Evolutionary conservation across 192 early-diverging fungal species (phyloP), one percentile per base, ranked within the genome.

Genomic region (Diversispora epigaea): DNA sequence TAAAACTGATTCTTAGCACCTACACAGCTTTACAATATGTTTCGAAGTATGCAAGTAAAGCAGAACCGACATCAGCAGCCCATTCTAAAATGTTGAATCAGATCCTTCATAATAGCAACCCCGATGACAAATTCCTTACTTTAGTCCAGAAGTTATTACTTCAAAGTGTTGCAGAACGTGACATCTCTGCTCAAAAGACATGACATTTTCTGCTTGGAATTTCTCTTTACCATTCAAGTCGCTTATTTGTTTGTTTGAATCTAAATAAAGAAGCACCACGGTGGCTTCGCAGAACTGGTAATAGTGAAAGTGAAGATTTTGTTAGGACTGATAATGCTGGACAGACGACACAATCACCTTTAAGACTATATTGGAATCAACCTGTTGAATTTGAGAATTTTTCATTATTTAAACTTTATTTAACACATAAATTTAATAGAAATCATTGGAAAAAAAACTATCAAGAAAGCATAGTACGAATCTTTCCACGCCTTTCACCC

Each of bases 311-410:
- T 19, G 10, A 32, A 32, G 0, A 32, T 32, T 32, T 32, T 32
- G 25, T 21, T 32, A 4, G 0, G 11, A 65, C 1, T n/a, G 40
- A 40, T 65, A 39, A 65, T 46, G 12, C 19, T 4, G 43, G 41
- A 46, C 14, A 2, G 7, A 66, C 41, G 2, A 4, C 12, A 66
- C 25, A 44, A 44, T 66, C 41, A 6, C 41, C 40, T 66, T 44
- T 44, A 14, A 11, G 5, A 66, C 8, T 8, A 21, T 66, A 44
- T 47, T 44, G 41, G 39, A 3, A 66, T 8, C 17, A 15, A 44
- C 64, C 43, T 66, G 21, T 3, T 8, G 64, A 66, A 17, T 41
- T 66, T 66, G 64, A 66, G 8, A 25, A 66, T 21, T 66, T 45
- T 44, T 41, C 43, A 44, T 17, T 66, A 66, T 66, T 44, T 46